A percentile compares a stretch with the other conserved stretches of the same genome.
phyloP scores from a whole-genome alignment of 225 moss, liverwort and hornwort species.

The Ulota crispa region DNA sequence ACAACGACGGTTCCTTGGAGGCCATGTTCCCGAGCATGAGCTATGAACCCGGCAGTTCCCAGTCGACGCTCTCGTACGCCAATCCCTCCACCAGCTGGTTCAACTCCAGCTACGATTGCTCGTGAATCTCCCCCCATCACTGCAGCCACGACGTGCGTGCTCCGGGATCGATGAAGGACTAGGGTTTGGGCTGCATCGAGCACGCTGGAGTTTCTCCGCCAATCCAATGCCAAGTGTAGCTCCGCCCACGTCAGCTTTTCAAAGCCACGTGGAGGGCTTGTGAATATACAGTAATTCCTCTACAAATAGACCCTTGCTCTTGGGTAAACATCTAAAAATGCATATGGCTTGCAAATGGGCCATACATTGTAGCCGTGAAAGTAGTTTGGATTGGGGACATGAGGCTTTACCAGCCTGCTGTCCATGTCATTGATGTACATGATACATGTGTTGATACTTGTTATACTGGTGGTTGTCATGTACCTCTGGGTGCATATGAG shows the following conservation, averaged over 20 bases:
- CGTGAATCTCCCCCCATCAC: background rate
- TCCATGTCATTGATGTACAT: background rate
- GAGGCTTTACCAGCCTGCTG: background rate
- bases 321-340: background rate
- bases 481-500: background rate
- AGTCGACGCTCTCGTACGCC: conserved; percentile 11
- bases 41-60: conserved; percentile 20
- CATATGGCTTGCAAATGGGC: background rate
- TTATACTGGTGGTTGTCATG: background rate
- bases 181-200: background rate
- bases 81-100: conserved; percentile 20
- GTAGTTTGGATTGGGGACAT: background rate
- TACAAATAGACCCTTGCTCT: background rate
- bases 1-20: conserved; percentile 35
- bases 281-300: background rate
- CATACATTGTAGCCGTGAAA: background rate
- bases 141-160: background rate
- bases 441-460: background rate
- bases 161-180: background rate
- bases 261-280: background rate
- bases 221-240: background rate
- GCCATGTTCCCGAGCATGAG: conserved; percentile 34
- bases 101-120: conserved; percentile 18
- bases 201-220: background rate
- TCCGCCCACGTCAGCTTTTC: background rate